A percentile compares a stretch with the other conserved stretches of the same genome.
Evolutionary conservation across 805 yeast genomes (phyloP).

Genomic region (Brettanomyces sp.): DNA sequence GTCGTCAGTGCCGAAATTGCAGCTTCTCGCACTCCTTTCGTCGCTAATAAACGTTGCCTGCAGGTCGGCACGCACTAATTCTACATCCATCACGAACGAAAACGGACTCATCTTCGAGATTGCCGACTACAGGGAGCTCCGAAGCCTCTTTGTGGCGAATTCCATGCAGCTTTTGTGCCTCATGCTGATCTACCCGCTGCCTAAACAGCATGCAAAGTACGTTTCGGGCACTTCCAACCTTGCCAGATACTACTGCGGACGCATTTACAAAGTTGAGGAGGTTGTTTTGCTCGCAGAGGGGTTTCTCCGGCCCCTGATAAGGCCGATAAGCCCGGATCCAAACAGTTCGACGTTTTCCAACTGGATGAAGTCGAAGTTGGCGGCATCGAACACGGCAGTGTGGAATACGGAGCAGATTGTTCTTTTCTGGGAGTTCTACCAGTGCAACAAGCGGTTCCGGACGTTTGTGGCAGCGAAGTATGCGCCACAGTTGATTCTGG

Average conservation of each 20-base stretch:
- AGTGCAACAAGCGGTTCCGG: conserved; percentile 56
- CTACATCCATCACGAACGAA: conserved; percentile 21
- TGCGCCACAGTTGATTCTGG: conserved; percentile 44
- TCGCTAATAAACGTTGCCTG: conserved; percentile 61
- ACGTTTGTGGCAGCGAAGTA: conserved; percentile 31
- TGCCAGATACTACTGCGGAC: conserved; percentile 42
- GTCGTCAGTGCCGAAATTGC: conserved; percentile 38
- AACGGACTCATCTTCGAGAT: conserved; percentile 32
- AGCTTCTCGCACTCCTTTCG: conserved; percentile 45
- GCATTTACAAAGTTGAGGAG: conserved; percentile 46
- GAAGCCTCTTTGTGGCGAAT: conserved; percentile 41
- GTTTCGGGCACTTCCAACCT: conserved; percentile 25
- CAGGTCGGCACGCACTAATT: conserved; percentile 32
- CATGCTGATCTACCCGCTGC: conserved; percentile 57
- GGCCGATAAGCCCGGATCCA: conserved; percentile 27
- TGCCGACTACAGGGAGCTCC: conserved; percentile 26
- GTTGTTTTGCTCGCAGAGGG: conserved; percentile 38
- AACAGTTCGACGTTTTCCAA: conserved; percentile 15
- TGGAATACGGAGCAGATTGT: conserved; percentile 54
- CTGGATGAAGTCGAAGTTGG: conserved; percentile 16
- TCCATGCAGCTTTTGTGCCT: conserved; percentile 54
- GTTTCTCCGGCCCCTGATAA: conserved; percentile 36
- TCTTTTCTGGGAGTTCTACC: conserved; percentile 67
- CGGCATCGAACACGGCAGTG: conserved; percentile 18
- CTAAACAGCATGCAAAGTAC: conserved; percentile 28